phyloP scores from a whole-genome alignment of 768 basidiomycete species.

The Mycena haematopus region DNA sequence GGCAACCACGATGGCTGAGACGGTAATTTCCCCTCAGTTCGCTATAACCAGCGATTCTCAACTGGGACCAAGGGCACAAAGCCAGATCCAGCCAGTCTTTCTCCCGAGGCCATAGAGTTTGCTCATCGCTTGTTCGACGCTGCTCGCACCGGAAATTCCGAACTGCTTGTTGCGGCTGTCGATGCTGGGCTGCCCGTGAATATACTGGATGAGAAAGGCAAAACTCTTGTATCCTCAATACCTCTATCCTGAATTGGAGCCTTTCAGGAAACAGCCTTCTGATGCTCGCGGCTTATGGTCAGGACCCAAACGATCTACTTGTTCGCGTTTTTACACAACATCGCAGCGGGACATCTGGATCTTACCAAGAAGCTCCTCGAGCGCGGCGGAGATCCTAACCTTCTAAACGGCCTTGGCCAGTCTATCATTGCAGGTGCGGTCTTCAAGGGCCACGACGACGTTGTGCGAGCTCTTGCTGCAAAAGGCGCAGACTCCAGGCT shows the following conservation, averaged over 20 bases:
- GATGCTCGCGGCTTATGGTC: slow-evolving; percentile 74
- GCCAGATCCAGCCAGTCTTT: slow-evolving; percentile 33
- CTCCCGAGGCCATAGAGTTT: slow-evolving; percentile 55
- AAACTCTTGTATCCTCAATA: neutral
- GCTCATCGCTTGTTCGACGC: slow-evolving; percentile 80
- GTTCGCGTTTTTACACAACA: slow-evolving; percentile 17
- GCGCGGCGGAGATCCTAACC: slow-evolving; percentile 69
- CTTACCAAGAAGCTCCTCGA: slow-evolving; percentile 60
- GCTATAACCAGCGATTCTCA: neutral
- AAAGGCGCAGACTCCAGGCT: slow-evolving; percentile 67
- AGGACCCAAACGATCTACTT: neutral
- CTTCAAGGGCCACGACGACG: slow-evolving; percentile 72
- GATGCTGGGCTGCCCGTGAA: slow-evolving; percentile 75
- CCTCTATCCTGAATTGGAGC: neutral
- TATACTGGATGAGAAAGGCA: slow-evolving; percentile 76
- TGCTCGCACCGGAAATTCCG: slow-evolving; percentile 63
- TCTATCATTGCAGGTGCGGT: slow-evolving; percentile 79
- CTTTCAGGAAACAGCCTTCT: slow-evolving; percentile 75
- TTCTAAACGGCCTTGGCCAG: slow-evolving; percentile 74
- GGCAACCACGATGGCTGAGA: neutral
- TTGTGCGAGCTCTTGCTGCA: slow-evolving; percentile 62
- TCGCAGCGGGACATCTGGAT: slow-evolving; percentile 57
- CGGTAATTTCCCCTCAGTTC: neutral
- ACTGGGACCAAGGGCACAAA: neutral
- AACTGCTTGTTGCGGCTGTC: slow-evolving; percentile 62